phyloP scores from a whole-genome alignment of 768 basidiomycete genomes.

The Tricholoma flavovirens region DNA sequence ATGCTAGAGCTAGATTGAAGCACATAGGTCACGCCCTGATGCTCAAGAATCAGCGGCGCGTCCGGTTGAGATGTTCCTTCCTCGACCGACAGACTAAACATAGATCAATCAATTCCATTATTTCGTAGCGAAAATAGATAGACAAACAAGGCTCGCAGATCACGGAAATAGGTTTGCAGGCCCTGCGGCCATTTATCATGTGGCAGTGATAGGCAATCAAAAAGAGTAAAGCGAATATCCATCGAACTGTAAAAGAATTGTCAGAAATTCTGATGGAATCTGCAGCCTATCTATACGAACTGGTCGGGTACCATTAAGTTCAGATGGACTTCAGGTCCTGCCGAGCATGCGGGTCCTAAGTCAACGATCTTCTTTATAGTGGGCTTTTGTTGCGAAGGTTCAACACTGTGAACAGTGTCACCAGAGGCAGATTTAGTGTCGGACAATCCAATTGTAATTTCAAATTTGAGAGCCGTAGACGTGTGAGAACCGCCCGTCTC shows the following conservation, averaged over 20 bases:
- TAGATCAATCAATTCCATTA: conserved; percentile 1
- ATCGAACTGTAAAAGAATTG: conserved; percentile 36
- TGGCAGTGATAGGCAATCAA: conserved; percentile 24
- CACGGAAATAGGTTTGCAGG: conserved; percentile 35
- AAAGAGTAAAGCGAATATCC: conserved; percentile 49
- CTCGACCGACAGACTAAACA: conserved; percentile 29
- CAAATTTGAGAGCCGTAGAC: conserved; percentile 28
- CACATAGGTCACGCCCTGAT: conserved; percentile 35
- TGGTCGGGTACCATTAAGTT: conserved; percentile 56
- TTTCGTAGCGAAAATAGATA: not conserved
- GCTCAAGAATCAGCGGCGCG: conserved; percentile 38
- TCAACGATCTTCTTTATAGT: conserved; percentile 4
- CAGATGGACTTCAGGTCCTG: conserved; percentile 31
- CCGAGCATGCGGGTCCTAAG: conserved; percentile 23
- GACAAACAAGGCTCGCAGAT: conserved; percentile 41
- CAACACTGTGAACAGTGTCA: not conserved
- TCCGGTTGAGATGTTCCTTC: conserved; percentile 33
- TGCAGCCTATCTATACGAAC: conserved; percentile 23
- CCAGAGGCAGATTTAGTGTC: not conserved
- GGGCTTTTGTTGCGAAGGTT: not conserved
- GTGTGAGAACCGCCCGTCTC: not conserved
- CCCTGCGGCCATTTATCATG: conserved; percentile 31
- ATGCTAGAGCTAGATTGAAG: conserved; percentile 44
- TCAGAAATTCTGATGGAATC: not conserved
- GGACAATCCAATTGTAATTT: conserved; percentile 26